phyloP scores from a whole-genome alignment of 106 monocot genomes.

The Platanthera guangdongensis region DNA sequence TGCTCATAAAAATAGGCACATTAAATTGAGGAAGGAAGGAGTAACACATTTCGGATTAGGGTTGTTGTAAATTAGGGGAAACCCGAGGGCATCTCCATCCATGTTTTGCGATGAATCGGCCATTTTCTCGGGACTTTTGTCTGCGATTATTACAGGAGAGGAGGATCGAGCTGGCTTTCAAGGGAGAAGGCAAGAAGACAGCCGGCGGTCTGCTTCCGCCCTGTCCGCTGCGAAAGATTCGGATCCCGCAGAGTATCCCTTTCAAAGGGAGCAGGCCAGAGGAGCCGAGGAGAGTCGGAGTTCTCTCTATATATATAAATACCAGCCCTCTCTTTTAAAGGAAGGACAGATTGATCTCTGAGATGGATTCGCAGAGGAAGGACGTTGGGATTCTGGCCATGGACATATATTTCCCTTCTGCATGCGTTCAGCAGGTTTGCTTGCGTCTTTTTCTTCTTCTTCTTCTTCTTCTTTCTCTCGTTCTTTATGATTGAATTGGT shows the following conservation, averaged over 20 bases:
- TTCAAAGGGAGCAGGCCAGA: background rate
- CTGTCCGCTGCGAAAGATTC: background rate
- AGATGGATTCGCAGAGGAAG: slow-evolving; percentile 32
- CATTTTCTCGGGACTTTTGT: too few relatives aligned
- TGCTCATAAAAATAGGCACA: too few relatives aligned
- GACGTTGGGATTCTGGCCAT: slow-evolving; percentile 70
- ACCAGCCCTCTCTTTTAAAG: background rate
- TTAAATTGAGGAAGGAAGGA: too few relatives aligned
- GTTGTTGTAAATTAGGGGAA: too few relatives aligned
- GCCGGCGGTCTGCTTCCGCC: background rate
- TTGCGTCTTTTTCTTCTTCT: too few relatives aligned
- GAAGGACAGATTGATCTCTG: background rate
- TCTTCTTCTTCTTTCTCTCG: background rate
- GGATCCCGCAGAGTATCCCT: background rate
- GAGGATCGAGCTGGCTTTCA: background rate
- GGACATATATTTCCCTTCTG: slow-evolving; percentile 73
- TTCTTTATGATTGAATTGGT: background rate
- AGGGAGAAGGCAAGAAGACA: background rate
- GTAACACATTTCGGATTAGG: too few relatives aligned
- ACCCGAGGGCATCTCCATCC: too few relatives aligned
- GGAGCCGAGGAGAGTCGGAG: background rate
- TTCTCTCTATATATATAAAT: too few relatives aligned
- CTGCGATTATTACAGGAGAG: background rate
- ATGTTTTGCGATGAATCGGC: too few relatives aligned
- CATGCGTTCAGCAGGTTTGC: slow-evolving; percentile 51